Evolutionary conservation across 2,329 filamentous ascomycete species (phyloP), one percentile per base, ranked within the genome.

Genomic region (Hymenoscyphus albidus): DNA sequence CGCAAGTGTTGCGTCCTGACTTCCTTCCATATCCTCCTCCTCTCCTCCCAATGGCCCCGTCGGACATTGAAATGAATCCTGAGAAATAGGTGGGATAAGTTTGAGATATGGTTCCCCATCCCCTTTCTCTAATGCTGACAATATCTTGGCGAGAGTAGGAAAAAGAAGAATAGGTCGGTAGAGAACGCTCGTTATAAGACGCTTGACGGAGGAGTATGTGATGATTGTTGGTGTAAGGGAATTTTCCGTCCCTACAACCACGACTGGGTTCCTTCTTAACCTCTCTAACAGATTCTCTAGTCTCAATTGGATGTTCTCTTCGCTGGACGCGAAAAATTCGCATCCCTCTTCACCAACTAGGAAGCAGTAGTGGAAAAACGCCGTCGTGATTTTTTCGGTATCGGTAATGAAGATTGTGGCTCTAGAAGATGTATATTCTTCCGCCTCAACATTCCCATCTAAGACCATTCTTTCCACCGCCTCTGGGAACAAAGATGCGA

Each of bases 401-500:
- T 74, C 73, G 22, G 69, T 57, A 22, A 74, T 63, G 63, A 83
- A 83, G 68, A 80, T 80, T 68, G 77, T 73, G 63, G 80, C 77
- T 0, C 74, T 73, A 14, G 64, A 59, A 55, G 54, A 59, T n/a
- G 69, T 71, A 64, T 70, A 74, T 56, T 74, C 71, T 5, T 64
- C 62, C 13, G 66, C 63, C 58, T 74, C 72, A 6, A 71, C 70
- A 58, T 70, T 70, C 6, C 68, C 69, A 61, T 71, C 70, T 22
- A 58, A 59, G 1, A 81, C 71, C 59, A 83, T 71, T 14, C 80
- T 76, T 0, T 76, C 79, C 9, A 82, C 72, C 27, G 72, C 73
- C 0, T 75, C 74, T 0, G 80, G 80, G 63, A 76, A 80, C 72
- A 81, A 74, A 3, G 76, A 76, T 9, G 79, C 79, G 65, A 81